phyloP scores from a whole-genome alignment of 805 yeast species.

The Yamadazyma sp. region DNA sequence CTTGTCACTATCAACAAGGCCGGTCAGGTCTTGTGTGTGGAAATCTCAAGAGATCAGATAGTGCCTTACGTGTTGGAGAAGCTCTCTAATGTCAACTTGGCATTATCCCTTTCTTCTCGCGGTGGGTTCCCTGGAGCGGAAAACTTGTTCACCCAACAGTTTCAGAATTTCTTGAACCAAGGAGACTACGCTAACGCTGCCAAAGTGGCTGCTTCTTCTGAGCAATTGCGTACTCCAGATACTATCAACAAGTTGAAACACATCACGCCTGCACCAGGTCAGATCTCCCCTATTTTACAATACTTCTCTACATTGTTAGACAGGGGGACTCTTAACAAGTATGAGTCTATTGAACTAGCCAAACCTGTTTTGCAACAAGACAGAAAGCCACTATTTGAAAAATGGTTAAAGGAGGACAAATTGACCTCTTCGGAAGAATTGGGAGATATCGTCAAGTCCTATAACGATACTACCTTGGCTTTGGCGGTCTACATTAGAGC shows the following conservation, averaged over 20 bases:
- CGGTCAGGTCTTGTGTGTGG: slow-evolving; percentile 94
- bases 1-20: slow-evolving; percentile 89
- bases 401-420: slow-evolving; percentile 95
- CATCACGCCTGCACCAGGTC: slow-evolving; percentile 90
- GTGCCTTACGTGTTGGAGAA: slow-evolving; percentile 88
- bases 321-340: slow-evolving; percentile 87
- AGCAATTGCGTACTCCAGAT: slow-evolving; percentile 88
- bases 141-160: slow-evolving; percentile 84
- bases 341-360: slow-evolving; percentile 92
- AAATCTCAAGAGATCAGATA: slow-evolving; percentile 77
- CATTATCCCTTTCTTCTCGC: slow-evolving; percentile 85
- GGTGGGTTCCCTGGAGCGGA: slow-evolving; percentile 99
- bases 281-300: slow-evolving; percentile 89
- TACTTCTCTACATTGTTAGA: slow-evolving; percentile 90
- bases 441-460: slow-evolving; percentile 92
- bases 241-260: slow-evolving; percentile 91
- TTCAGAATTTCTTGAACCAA: slow-evolving; percentile 75
- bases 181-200: slow-evolving; percentile 94
- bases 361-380: slow-evolving; percentile 94
- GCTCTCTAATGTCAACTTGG: slow-evolving; percentile 82
- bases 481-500: slow-evolving; percentile 88
- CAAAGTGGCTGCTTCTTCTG: slow-evolving; percentile 93
- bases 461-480: slow-evolving; percentile 76
- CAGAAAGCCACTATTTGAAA: slow-evolving; percentile 88
- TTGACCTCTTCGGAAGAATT: slow-evolving; percentile 93